phyloP scores from a whole-genome alignment of 2,329 filamentous ascomycete species.

The Nectriaceae sp. region DNA sequence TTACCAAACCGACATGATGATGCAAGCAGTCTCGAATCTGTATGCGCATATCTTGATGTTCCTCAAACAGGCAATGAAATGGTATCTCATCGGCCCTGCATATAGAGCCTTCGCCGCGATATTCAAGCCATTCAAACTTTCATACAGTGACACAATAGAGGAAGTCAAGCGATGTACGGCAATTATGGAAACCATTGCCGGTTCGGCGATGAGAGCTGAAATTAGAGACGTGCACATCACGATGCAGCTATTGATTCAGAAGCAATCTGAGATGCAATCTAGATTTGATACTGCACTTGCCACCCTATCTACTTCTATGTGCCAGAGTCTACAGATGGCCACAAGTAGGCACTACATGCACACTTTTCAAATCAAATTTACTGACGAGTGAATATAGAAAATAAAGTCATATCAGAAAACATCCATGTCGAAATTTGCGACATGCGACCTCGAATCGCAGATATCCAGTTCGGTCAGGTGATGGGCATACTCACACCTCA shows the following conservation, averaged over 20 bases:
- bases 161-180: neutral
- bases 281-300: neutral
- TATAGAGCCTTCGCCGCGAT: neutral
- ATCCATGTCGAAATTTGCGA: too few relatives aligned
- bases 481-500: neutral
- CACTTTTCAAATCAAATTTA: too few relatives aligned
- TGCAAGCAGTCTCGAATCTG: neutral
- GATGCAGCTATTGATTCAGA: neutral
- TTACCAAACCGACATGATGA: slow-evolving; percentile 5
- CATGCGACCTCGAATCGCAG: neutral
- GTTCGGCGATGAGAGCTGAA: neutral
- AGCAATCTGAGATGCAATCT: neutral
- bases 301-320: too few relatives aligned
- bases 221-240: neutral
- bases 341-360: too few relatives aligned
- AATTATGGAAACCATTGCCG: neutral
- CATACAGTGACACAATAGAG: slow-evolving; percentile 1
- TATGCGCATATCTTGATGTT: slow-evolving; percentile 6
- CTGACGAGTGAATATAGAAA: too few relatives aligned
- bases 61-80: slow-evolving; percentile 3
- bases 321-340: too few relatives aligned
- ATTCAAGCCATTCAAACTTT: slow-evolving; percentile 6
- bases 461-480: neutral
- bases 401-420: too few relatives aligned
- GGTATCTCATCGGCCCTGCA: neutral